Evolutionary conservation across 345 rosid genomes (phyloP).

Genomic region (Populus ilicifolia): DNA sequence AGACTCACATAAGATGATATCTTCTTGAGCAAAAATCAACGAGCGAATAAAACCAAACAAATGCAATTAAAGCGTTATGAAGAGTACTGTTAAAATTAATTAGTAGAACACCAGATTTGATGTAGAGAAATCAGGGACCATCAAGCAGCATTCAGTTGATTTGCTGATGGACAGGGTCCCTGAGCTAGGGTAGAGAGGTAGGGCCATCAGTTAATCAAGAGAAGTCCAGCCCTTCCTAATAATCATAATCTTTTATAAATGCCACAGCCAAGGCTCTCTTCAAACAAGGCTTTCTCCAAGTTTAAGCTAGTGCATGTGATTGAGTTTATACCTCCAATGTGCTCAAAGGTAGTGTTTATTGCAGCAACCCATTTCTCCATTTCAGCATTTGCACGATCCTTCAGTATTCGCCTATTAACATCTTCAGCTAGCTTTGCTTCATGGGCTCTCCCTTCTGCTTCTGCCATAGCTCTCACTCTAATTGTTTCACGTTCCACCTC

Average conservation of each 20-base stretch:
- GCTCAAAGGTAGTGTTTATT: slow-evolving; percentile 88
- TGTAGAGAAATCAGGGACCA: not conserved
- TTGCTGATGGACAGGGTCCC: not conserved
- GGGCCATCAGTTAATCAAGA: not conserved
- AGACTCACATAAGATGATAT: slow-evolving; percentile 4
- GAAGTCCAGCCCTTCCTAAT: not conserved
- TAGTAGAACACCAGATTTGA: not conserved
- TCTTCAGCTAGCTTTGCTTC: slow-evolving; percentile 96
- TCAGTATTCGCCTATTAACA: slow-evolving; percentile 74
- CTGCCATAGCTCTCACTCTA: slow-evolving; percentile 90
- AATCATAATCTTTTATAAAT: not conserved
- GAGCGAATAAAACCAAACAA: not conserved
- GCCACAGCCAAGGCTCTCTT: not conserved
- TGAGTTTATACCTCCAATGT: slow-evolving; percentile 67
- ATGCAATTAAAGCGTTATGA: not conserved
- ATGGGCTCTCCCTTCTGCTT: slow-evolving; percentile 98
- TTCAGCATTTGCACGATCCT: slow-evolving; percentile 98
- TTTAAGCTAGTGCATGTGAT: not conserved
- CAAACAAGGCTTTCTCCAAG: not conserved
- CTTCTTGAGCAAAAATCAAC: slow-evolving; percentile 13
- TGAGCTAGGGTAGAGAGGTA: not conserved
- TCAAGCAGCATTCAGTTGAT: not conserved
- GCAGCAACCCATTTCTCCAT: slow-evolving; percentile 97
- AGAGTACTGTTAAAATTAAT: not conserved
- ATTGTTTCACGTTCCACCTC: slow-evolving; percentile 98